phyloP scores from a whole-genome alignment of 1,284 basidiomycete species.

The Veloporphyrellus conicus region DNA sequence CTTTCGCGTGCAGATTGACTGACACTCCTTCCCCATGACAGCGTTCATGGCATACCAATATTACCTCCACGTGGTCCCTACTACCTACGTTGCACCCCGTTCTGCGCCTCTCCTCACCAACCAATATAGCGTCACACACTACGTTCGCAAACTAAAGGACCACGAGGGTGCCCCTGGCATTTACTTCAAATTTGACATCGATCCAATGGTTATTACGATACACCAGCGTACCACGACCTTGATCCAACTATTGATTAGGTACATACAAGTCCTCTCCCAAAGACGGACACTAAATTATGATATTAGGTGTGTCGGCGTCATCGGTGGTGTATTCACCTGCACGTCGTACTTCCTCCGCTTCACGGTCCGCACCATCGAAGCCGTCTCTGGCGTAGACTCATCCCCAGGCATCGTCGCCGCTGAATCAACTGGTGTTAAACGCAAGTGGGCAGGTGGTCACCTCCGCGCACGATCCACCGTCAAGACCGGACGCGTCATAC shows the following conservation, averaged over 20 bases:
- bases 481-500: slow-evolving; percentile 26
- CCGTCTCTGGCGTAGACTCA: slow-evolving; percentile 62
- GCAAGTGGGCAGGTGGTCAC: slow-evolving; percentile 45
- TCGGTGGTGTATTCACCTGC: slow-evolving; percentile 81
- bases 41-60: slow-evolving; percentile 97
- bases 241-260: slow-evolving; percentile 78
- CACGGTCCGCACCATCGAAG: slow-evolving; percentile 60
- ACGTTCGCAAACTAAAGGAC: slow-evolving; percentile 74
- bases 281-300: background rate
- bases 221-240: slow-evolving; percentile 83
- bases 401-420: slow-evolving; percentile 58
- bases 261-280: slow-evolving; percentile 28
- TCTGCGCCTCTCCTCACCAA: slow-evolving; percentile 70
- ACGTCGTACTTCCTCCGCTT: slow-evolving; percentile 72
- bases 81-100: slow-evolving; percentile 78
- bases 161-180: slow-evolving; percentile 84
- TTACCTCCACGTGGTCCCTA: slow-evolving; percentile 92
- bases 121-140: slow-evolving; percentile 95
- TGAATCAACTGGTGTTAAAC: slow-evolving; percentile 51
- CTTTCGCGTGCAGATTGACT: background rate
- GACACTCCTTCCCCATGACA: slow-evolving; percentile 28
- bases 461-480: slow-evolving; percentile 40
- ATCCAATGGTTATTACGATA: slow-evolving; percentile 83
- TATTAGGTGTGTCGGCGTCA: slow-evolving; percentile 62
- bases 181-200: slow-evolving; percentile 96